Conservation (phyloP, 169 alveolate genomes). For the Neospora caninum region DNA sequence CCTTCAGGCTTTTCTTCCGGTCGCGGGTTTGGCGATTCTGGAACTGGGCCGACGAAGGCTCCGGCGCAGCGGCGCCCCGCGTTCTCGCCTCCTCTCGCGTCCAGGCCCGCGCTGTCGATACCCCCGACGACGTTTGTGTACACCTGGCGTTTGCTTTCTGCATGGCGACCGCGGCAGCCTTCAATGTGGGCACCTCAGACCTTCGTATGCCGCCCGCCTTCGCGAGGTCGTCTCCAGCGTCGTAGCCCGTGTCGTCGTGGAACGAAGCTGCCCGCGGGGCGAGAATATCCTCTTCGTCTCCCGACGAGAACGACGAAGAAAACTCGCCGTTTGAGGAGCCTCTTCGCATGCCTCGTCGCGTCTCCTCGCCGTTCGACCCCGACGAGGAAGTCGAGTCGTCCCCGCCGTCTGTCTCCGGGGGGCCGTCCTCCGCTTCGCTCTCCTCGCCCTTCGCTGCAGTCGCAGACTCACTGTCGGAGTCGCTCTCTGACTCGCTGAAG, state of each 20-base stretch:
- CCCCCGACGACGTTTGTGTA: too few species aligned
- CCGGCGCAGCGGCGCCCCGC: too few species aligned
- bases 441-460: not conserved
- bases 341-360: not conserved
- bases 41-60: too few species aligned
- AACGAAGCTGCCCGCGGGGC: not conserved
- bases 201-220: not conserved
- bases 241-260: conserved; percentile 37
- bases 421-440: not conserved
- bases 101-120: too few species aligned
- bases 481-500: not conserved
- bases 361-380: not conserved
- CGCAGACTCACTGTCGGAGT: not conserved
- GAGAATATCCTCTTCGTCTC: not conserved
- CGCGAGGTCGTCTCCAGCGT: conserved; percentile 28
- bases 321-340: not conserved
- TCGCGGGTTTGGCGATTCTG: too few species aligned
- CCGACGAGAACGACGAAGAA: not conserved
- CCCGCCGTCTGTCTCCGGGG: not conserved
- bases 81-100: too few species aligned
- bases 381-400: not conserved
- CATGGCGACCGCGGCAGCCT: not conserved
- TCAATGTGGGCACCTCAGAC: not conserved
- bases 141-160: not conserved
- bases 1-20: too few species aligned